Evolutionary conservation across 2,329 filamentous ascomycete species (phyloP).

Genomic region (Sporothrix euskadiensis): DNA sequence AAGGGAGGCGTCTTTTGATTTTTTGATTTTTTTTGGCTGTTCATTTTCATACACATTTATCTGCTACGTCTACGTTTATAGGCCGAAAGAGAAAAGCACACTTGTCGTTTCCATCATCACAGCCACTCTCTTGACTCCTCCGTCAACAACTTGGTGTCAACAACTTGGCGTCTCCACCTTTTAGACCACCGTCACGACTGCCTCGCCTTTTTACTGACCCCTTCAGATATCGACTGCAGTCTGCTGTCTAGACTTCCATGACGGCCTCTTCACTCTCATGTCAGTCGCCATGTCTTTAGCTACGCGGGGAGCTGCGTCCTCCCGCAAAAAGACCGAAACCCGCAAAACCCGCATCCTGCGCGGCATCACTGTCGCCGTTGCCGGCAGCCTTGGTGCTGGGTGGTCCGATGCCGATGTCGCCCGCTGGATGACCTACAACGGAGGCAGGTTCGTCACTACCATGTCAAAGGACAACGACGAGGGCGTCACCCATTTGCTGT

Average conservation of each 20-base stretch:
- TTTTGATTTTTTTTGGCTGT: not conserved
- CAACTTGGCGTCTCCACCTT: not conserved
- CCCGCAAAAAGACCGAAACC: not conserved
- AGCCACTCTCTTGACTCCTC: not conserved
- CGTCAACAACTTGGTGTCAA: too few relatives aligned
- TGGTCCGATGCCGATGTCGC: slow-evolving; percentile 58
- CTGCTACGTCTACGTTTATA: not conserved
- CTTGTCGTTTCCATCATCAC: not conserved
- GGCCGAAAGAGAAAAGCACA: slow-evolving; percentile 9
- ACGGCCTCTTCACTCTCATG: not conserved
- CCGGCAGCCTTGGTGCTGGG: slow-evolving; percentile 56
- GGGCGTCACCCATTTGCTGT: slow-evolving; percentile 71
- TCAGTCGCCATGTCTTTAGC: not conserved
- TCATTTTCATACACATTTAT: not conserved
- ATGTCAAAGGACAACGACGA: slow-evolving; percentile 45
- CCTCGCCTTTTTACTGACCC: not conserved
- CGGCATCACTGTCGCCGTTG: slow-evolving; percentile 49
- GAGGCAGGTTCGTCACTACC: slow-evolving; percentile 56
- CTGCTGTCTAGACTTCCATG: not conserved
- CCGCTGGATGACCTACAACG: slow-evolving; percentile 64
- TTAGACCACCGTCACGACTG: not conserved
- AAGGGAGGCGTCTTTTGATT: slow-evolving; percentile 10
- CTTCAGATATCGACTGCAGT: not conserved
- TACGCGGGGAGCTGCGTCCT: not conserved
- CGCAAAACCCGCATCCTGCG: slow-evolving; percentile 32